Evolutionary conservation across 495 filamentous ascomycete genomes (phyloP).

Genomic region (Niebla homalea): DNA sequence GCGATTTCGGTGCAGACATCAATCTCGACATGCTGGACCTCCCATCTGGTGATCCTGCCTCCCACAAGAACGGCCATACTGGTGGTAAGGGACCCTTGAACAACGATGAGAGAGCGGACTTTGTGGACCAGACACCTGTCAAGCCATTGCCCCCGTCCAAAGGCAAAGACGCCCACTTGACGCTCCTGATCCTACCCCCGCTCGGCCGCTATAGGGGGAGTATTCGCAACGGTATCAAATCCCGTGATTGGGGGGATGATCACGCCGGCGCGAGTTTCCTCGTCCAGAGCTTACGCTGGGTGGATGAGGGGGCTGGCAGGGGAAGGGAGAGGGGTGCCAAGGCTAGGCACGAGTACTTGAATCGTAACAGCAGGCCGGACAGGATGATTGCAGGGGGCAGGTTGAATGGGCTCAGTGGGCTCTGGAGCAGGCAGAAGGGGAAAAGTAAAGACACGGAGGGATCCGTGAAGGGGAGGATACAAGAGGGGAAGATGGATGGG

Average conservation of each 20-base stretch:
- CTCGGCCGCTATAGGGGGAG: constrained; percentile 63
- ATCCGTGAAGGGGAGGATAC: not conserved
- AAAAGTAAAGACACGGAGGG: not conserved
- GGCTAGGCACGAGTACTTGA: constrained; percentile 47
- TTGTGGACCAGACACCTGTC: constrained; percentile 16
- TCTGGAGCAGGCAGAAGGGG: not conserved
- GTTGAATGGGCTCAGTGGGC: not conserved
- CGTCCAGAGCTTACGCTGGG: constrained; percentile 65
- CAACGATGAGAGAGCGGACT: not conserved
- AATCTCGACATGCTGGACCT: constrained; percentile 56
- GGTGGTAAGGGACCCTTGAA: constrained; percentile 9
- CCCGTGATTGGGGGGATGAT: constrained; percentile 49
- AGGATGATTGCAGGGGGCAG: no score
- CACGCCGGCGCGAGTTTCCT: constrained; percentile 89
- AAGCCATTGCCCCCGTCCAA: constrained; percentile 28
- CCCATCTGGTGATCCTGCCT: no score
- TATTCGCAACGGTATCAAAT: constrained; percentile 64
- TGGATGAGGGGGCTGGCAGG: constrained; percentile 54
- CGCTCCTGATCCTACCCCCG: constrained; percentile 64
- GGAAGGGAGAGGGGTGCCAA: constrained; percentile 51
- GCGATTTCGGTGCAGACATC: constrained; percentile 70
- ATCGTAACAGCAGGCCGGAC: not conserved
- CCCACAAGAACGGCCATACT: no score
- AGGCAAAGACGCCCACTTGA: constrained; percentile 71
- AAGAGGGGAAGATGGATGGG: not conserved